Base-by-base conservation (phyloP, 176 grass and related monocot species). In the Ampelocalamus luodianensis region DNA sequence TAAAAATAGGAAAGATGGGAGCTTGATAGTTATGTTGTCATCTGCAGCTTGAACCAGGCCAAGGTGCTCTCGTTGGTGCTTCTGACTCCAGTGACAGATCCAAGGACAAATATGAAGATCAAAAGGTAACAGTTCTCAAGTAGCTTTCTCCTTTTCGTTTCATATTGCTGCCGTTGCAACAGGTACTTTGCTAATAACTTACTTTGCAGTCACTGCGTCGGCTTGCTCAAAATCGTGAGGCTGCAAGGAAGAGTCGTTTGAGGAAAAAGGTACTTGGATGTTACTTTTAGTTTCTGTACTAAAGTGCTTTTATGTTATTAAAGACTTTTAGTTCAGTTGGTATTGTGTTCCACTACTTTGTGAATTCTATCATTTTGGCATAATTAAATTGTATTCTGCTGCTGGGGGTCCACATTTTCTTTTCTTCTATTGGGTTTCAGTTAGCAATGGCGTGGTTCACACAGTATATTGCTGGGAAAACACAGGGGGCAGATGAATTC, bases 221-320 rank as follows among this genome's bases (percentile, higher is more conserved):
- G 39, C 91, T 99, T 78, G 96, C 96, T 78, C 96, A 99, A 90
- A 99, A 99, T 88, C 96, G 93, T 4, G 96, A 99, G 74, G 96
- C 96, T 79, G 96, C 96, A 73, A 94, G 96, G 82, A 99, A 99
- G 79, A 99, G 96, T 82, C 92, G 93, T 71, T 91, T 99, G 87
- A 96, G 96, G 78, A 99, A 99, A 86, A 99, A 99, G 91, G 96
- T 99, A 74, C 61, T 71, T 65, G n/a, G 5, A 88, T 82, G 15
- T 76, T 87, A 32, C n/a, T 68, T 13, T 81, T 78, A 56, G 24
- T 80, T 60, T 87, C 51, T 85, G 3, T 72, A 75, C 22, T 39
- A 49, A 50, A 51, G 45, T 66, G 14, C 40, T 50, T 54, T 55
- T 46, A 68, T 37, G n/a, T 79, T 85, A 69, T 34, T 17, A 8